A percentile compares a stretch with the other conserved stretches of the same genome.
phyloP scores from a whole-genome alignment of 352 stramenopile genomes.

The Phytophthora foliorum region DNA sequence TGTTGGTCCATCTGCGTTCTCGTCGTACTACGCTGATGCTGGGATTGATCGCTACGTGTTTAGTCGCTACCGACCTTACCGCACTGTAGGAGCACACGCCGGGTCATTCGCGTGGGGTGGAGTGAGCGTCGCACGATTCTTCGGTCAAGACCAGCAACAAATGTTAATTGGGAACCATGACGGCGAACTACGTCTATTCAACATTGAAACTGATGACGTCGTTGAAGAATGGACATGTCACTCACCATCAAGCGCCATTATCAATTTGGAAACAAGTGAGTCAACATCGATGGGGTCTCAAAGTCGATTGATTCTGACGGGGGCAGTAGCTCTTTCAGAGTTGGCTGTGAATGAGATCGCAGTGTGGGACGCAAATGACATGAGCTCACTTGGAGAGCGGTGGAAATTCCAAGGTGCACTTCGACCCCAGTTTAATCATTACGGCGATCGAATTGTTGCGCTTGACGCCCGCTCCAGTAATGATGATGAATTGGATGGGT shows the following conservation, averaged over 20 bases:
- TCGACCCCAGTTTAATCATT: constrained; percentile 81
- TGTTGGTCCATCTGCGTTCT: constrained; percentile 50
- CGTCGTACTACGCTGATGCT: constrained; percentile 65
- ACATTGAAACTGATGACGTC: constrained; percentile 71
- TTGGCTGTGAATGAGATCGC: constrained; percentile 72
- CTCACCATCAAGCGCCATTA: constrained; percentile 71
- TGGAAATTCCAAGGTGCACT: constrained; percentile 74
- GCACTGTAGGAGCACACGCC: constrained; percentile 61
- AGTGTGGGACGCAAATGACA: constrained; percentile 78
- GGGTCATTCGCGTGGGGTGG: constrained; percentile 64
- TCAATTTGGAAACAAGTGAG: constrained; percentile 79
- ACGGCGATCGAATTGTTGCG: constrained; percentile 76
- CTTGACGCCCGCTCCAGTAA: constrained; percentile 60
- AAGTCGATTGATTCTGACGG: constrained; percentile 69
- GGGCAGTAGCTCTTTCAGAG: constrained; percentile 52
- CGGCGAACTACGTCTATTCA: constrained; percentile 64
- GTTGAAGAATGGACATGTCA: constrained; percentile 85
- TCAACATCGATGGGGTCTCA: constrained; percentile 58
- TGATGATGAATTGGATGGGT: constrained; percentile 43
- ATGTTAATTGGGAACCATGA: constrained; percentile 84
- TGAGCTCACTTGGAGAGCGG: constrained; percentile 55
- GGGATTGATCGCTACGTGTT: constrained; percentile 84
- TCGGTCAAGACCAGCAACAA: constrained; percentile 66
- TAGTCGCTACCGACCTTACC: constrained; percentile 79
- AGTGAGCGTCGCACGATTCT: constrained; percentile 73